phyloP scores from a whole-genome alignment of 495 filamentous ascomycete species.

The Usnea hakonensis region DNA sequence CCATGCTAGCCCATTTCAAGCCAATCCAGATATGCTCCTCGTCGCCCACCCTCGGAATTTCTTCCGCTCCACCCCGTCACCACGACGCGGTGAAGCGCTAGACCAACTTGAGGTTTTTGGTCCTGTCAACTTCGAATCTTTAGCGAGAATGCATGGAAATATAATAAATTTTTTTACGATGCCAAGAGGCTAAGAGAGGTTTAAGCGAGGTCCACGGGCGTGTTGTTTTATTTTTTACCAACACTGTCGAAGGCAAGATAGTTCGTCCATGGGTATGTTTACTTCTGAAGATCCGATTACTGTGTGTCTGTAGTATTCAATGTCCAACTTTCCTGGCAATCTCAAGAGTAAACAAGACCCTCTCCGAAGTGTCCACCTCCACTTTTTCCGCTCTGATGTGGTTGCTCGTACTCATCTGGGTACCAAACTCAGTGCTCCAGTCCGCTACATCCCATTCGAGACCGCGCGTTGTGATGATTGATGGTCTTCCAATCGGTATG shows the following conservation, averaged over 20 bases:
- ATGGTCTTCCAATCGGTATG: conserved; percentile 67
- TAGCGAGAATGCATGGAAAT: not conserved
- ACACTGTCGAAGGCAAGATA: not conserved
- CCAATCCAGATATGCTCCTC: not conserved
- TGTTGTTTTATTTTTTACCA: not conserved
- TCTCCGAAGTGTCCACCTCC: conserved; percentile 54
- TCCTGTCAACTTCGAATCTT: not conserved
- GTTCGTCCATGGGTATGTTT: not conserved
- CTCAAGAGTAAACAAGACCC: conserved; percentile 83
- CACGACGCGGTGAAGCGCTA: not conserved
- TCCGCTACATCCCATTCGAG: conserved; percentile 83
- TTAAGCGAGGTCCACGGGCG: not conserved
- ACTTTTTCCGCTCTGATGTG: conserved; percentile 56
- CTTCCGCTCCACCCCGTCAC: not conserved
- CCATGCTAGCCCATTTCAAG: not conserved
- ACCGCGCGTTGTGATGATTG: conserved; percentile 65
- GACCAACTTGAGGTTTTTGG: not conserved
- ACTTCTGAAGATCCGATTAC: not conserved
- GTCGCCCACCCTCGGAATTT: not conserved
- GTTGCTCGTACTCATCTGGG: conserved; percentile 88
- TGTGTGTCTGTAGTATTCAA: not conserved
- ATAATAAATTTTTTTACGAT: conserved; percentile 1
- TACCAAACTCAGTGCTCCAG: conserved; percentile 77
- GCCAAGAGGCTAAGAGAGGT: not conserved
- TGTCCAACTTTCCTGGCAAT: conserved; percentile 26